Evolutionary conservation across 148 eudicot genomes (phyloP), one percentile per base, ranked within the genome.

Genomic region (Arctostaphylos glauca): DNA sequence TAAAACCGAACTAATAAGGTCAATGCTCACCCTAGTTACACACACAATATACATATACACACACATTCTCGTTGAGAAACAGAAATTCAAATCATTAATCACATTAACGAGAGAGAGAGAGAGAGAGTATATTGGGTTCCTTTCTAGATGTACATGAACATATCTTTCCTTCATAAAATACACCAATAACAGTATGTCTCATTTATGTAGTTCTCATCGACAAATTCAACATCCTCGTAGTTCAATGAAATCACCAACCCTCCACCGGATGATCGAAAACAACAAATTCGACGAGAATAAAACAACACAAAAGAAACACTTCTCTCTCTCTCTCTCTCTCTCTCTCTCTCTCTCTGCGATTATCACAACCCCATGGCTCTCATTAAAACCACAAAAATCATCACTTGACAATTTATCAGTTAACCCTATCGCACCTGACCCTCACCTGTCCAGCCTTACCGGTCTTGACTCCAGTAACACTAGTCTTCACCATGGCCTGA

Each of bases 391-490:
- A 66, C 16, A 12, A 1, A 2, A 3, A 25, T 10, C 6, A 25
- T 25, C 43, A 13, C 13, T 5, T 64, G 41, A 64, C 9, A 9
- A 23, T 23, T 64, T 18, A 59, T 64, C 41, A 64, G 46, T 85
- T 85, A 58, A 81, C 46, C 54, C n/a, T 60, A 43, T 85, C 87
- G 64, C 86, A 84, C 64, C 86, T 48, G 60, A 25, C 53, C 41
- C 87, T 77, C 5, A 85, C 74, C 81, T 81, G 75, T 2, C 87
- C 87, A 2, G 43, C n/a, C 62, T 52, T 18, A 1, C 87, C 87
- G 12, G 84, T 85, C 78, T 85, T 81, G 3, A 85, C 81, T 1
- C 82, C 87, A 9, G 9, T 7, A 23, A 81, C 19, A 13, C 84
- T 82, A 49, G 78, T 64, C 78, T 85, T 85, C 82, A 77, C 79